phyloP scores from a whole-genome alignment of 2,329 filamentous ascomycete species.

The Teratosphaeria zuluensis region DNA sequence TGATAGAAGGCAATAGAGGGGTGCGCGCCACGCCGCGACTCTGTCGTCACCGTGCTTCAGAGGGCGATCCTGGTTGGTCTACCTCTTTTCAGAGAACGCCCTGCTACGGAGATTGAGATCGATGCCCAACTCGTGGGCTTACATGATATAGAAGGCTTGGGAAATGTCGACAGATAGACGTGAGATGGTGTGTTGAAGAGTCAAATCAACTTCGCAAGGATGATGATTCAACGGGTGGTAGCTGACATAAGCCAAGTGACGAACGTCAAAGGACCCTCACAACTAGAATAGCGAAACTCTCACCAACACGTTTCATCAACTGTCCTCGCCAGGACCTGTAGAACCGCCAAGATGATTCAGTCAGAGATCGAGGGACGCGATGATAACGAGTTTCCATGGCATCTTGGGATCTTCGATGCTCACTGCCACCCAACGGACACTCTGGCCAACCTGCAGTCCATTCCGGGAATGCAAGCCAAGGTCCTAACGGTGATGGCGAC shows the following conservation, averaged over 20 bases:
- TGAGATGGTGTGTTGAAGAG: background rate
- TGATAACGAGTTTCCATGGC: slow-evolving; percentile 51
- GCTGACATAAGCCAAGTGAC: background rate
- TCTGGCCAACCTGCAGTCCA: slow-evolving; percentile 49
- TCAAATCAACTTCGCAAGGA: background rate
- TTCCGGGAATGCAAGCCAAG: slow-evolving; percentile 56
- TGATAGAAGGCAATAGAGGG: too few species aligned
- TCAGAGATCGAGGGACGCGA: background rate
- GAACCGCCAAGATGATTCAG: background rate
- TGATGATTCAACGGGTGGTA: background rate
- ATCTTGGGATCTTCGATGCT: slow-evolving; percentile 62
- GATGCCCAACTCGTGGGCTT: background rate
- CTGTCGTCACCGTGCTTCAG: background rate
- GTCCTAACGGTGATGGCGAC: slow-evolving; percentile 69
- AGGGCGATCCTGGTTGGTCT: background rate
- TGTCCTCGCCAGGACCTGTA: background rate
- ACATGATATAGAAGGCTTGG: background rate
- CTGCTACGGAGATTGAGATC: background rate
- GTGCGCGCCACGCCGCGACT: background rate
- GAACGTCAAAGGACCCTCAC: background rate
- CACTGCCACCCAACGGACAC: slow-evolving; percentile 81
- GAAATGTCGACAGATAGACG: background rate
- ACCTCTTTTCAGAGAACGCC: background rate
- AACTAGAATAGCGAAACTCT: background rate
- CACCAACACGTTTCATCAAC: background rate